Evolutionary conservation across 345 rosid genomes (phyloP), one percentile per base, ranked within the genome.

Genomic region (Heritiera fomes): DNA sequence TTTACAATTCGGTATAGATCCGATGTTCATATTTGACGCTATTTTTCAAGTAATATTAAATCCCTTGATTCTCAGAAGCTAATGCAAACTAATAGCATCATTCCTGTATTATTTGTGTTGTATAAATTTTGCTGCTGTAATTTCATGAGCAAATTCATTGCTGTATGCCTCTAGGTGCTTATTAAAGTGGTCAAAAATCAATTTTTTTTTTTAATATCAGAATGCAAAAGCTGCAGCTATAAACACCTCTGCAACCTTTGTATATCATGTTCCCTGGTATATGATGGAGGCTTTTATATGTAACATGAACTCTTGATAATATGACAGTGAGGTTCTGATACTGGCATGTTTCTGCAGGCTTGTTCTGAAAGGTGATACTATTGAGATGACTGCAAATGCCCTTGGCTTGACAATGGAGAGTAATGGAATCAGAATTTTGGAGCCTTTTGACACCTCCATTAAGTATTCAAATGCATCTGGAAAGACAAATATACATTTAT

Each of bases 381-480:
- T 84, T 81, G 97, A 96, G 81, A 85, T 94, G 93, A 90, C 85
- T 83, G 97, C 91, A 77, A 92, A 89, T 80, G 90, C 86, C 49
- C 85, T 91, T 80, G 97, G 98, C 84, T 90, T 96, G 84, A 89
- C 88, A 80, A 89, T 96, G 97, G 99, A 96, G 88, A 93, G 99
- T 83, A 92, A 89, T 86, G 98, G 98, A 86, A 90, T 92, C 79
- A 90, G 89, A 85, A 90, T 96, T 79, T 80, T 96, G 90, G 99
- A 96, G 87, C 99, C 99, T 79, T 96, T 96, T 55, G 99, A 96
- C 84, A 90, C 93, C 68, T 85, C 84, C 60, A 67, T 94, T 34
- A 86, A 88, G 77, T 94, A 89, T 85, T 90, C 98, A 83, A 94
- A 90, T 88, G 94, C 92, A 83, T 92, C 91, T 82, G 98, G 97